These are phyloP conservation scores for Pythium diclinum DNA, from an alignment of 352 stramenopile species.

Conservation along the genomic window DNA sequence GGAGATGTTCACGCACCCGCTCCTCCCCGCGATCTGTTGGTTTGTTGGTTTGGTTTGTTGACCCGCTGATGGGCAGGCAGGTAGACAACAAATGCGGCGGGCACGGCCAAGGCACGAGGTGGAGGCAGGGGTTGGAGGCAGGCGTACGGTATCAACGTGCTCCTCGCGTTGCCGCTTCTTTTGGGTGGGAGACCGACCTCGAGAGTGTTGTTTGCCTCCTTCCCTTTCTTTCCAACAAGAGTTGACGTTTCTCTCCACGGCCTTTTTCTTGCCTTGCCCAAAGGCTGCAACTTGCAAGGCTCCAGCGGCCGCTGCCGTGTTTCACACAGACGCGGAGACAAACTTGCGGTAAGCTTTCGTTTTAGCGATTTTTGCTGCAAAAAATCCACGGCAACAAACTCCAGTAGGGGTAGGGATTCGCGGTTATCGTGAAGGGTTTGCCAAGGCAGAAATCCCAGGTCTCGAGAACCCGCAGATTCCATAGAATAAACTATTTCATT, in stretches of 20 bases:
- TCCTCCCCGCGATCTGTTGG: neutral
- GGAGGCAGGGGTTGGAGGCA: neutral
- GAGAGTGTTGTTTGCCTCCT: conserved; percentile 7
- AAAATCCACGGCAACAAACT: neutral
- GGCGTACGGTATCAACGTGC: neutral
- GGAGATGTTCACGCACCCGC: neutral
- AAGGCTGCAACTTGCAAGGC: conserved; percentile 6
- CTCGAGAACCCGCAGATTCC: neutral
- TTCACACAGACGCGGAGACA: neutral
- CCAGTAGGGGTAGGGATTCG: neutral
- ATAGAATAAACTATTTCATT: conserved; percentile 6
- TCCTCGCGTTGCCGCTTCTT: neutral
- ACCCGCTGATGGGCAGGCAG: conserved; percentile 5
- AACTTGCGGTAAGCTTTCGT: neutral
- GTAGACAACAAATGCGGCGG: conserved; percentile 5
- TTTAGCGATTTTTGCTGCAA: neutral
- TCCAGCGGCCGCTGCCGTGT: neutral
- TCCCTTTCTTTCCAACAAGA: conserved; percentile 14
- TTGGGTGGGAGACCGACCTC: neutral
- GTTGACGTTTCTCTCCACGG: conserved; percentile 24
- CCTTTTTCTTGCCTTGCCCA: conserved; percentile 17
- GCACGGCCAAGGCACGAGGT: neutral
- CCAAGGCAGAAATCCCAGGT: neutral
- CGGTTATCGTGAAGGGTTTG: neutral
- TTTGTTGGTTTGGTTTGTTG: neutral